phyloP scores from a whole-genome alignment of 1,284 basidiomycete species.

The Ustilago trichophora region DNA sequence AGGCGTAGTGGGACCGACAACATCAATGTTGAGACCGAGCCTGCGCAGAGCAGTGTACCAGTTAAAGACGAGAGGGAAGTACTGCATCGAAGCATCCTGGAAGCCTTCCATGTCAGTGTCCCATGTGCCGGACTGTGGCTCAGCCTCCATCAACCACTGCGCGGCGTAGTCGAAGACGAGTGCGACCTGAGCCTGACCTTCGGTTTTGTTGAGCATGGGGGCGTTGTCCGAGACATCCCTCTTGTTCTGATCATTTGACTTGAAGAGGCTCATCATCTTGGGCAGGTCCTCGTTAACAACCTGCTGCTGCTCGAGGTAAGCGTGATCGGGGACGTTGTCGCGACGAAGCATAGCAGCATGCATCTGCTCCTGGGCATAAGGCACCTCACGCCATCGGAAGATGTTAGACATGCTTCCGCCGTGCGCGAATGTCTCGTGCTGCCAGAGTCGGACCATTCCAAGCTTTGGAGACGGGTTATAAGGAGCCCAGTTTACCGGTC shows the following conservation, averaged over 20 bases:
- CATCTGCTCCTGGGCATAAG: constrained; percentile 53
- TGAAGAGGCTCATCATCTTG: constrained; percentile 20
- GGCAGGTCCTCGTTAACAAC: constrained; percentile 39
- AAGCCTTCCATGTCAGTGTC: constrained; percentile 26
- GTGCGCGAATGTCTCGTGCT: constrained; percentile 49
- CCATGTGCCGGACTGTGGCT: constrained; percentile 48
- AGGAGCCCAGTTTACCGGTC: constrained; percentile 41
- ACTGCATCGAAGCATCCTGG: constrained; percentile 35
- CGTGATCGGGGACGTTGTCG: constrained; percentile 44
- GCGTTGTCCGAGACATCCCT: constrained; percentile 16
- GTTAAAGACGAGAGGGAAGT: constrained; percentile 38
- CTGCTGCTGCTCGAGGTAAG: constrained; percentile 46
- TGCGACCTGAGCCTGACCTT: constrained; percentile 39
- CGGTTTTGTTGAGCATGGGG: constrained; percentile 11
- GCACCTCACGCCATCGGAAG: constrained; percentile 52
- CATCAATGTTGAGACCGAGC: constrained; percentile 47
- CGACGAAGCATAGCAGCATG: constrained; percentile 49
- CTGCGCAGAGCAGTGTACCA: constrained; percentile 47
- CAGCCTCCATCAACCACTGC: constrained; percentile 37
- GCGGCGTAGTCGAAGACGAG: constrained; percentile 41
- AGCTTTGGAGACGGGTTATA: constrained; percentile 36
- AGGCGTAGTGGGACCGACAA: constrained; percentile 29
- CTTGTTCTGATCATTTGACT: constrained; percentile 3
- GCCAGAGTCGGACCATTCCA: constrained; percentile 47
- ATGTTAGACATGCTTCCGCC: constrained; percentile 44